phyloP scores from a whole-genome alignment of 1,284 basidiomycete species.

The Ganoderma lingzhi region DNA sequence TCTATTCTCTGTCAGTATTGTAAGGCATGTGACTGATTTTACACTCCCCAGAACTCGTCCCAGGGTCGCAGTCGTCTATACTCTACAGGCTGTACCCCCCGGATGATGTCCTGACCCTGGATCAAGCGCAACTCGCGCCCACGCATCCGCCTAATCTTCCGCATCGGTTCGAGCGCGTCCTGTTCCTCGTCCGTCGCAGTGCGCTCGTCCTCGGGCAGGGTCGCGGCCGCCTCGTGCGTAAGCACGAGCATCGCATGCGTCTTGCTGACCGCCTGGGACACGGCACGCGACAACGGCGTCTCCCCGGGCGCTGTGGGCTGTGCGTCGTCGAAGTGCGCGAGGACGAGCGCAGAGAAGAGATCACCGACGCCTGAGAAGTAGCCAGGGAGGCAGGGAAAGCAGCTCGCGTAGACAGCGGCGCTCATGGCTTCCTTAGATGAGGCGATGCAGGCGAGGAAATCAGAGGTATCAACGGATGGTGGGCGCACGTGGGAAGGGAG shows the following conservation, averaged over 20 bases:
- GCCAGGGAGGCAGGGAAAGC: constrained; percentile 84
- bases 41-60: constrained; percentile 49
- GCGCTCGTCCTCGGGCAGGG: constrained; percentile 64
- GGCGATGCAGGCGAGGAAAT: constrained; percentile 80
- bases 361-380: constrained; percentile 98
- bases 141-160: constrained; percentile 77
- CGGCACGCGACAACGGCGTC: constrained; percentile 63
- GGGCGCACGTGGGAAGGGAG: constrained; percentile 57
- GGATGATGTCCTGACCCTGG: constrained; percentile 72
- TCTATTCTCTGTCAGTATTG: neutral
- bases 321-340: constrained; percentile 72
- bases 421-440: constrained; percentile 52
- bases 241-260: constrained; percentile 86
- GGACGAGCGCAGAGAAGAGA: constrained; percentile 92
- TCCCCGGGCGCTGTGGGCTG: constrained; percentile 44
- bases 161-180: constrained; percentile 69
- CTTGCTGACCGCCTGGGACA: constrained; percentile 78
- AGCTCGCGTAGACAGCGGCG: constrained; percentile 70
- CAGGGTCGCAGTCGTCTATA: constrained; percentile 46
- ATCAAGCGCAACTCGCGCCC: constrained; percentile 85
- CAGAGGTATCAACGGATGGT: constrained; percentile 39
- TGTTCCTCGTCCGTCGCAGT: constrained; percentile 76
- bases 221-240: constrained; percentile 69
- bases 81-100: constrained; percentile 40
- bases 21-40: neutral